Evolutionary conservation across 768 basidiomycete species (phyloP).

Genomic region (Suillus subaureus): DNA sequence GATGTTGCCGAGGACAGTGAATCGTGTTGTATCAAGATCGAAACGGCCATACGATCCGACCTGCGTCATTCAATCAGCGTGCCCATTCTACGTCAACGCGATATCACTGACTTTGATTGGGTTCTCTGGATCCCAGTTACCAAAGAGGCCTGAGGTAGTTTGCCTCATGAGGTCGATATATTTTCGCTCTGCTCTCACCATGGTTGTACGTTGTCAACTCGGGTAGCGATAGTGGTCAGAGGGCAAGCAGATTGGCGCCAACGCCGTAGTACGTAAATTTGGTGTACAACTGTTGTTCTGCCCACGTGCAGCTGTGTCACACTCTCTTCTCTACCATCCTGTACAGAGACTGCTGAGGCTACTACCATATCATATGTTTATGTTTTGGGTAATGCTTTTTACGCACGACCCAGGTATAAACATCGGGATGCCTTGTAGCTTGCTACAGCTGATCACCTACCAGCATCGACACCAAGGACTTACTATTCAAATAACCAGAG

Average conservation of each 20-base stretch:
- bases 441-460: too few species aligned
- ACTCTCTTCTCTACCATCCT: neutral
- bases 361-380: too few species aligned
- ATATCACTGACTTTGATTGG: slow-evolving; percentile 29
- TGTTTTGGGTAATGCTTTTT: too few species aligned
- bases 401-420: too few species aligned
- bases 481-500: too few species aligned
- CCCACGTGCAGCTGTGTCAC: neutral
- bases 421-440: too few species aligned
- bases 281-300: neutral
- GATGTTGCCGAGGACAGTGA: slow-evolving; percentile 35
- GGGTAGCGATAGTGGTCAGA: neutral
- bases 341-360: too few species aligned
- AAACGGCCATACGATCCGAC: slow-evolving; percentile 39
- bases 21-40: slow-evolving; percentile 30
- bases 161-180: slow-evolving; percentile 36
- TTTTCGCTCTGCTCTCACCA: slow-evolving; percentile 24
- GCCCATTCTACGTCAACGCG: neutral
- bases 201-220: neutral
- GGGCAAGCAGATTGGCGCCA: neutral
- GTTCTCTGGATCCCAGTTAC: slow-evolving; percentile 39
- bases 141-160: slow-evolving; percentile 32
- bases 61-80: slow-evolving; percentile 15
- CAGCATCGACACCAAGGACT: too few species aligned
- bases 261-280: neutral